Evolutionary conservation across 129 eudicot species (phyloP).

Genomic region (Mikania micrantha): DNA sequence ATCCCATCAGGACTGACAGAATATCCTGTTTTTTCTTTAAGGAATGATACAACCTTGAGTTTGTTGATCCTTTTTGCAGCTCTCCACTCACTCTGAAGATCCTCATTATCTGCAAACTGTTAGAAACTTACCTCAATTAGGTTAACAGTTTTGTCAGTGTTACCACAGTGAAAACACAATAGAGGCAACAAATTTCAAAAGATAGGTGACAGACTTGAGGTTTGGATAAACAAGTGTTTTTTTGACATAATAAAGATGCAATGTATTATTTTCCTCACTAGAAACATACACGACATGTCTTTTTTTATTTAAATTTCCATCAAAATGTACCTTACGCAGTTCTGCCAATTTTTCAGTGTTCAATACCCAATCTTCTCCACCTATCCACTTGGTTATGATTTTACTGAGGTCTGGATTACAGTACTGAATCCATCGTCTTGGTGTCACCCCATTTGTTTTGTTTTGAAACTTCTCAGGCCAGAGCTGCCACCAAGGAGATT

Average conservation of each 20-base stretch:
- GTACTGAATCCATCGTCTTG: constrained; percentile 87
- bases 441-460: constrained; percentile 97
- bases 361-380: constrained; percentile 81
- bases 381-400: constrained; percentile 83
- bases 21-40: constrained; percentile 85
- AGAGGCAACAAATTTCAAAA: constrained; percentile 2
- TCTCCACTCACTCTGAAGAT: constrained; percentile 83
- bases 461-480: constrained; percentile 98
- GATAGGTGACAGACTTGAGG: constrained; percentile 10
- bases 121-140: constrained; percentile 2
- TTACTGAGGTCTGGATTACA: constrained; percentile 88
- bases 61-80: constrained; percentile 81
- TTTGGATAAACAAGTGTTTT: constrained; percentile 5
- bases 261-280: not conserved
- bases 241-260: not conserved
- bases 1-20: constrained; percentile 83
- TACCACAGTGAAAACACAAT: not conserved
- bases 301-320: not conserved
- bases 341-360: constrained; percentile 80
- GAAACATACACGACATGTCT: not conserved
- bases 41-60: constrained; percentile 58
- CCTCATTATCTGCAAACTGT: constrained; percentile 84
- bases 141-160: not conserved
- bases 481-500: constrained; percentile 39
- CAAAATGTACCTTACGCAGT: constrained; percentile 53